Base-by-base conservation (phyloP, 1,284 basidiomycete species). In the Afroboletus lepidellus region DNA sequence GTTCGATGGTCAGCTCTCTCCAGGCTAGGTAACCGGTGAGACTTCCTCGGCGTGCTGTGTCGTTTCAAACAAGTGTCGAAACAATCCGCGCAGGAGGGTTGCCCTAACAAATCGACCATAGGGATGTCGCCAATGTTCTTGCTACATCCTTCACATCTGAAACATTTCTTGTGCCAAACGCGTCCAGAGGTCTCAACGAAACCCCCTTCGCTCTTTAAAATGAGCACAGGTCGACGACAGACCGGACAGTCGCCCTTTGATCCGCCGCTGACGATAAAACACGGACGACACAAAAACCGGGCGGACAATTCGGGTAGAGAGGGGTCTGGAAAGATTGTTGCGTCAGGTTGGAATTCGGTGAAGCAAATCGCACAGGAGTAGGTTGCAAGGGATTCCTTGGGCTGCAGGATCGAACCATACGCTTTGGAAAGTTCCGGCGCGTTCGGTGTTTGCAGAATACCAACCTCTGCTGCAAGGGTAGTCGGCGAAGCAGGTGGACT, bases 271-370 rank as follows among this genome's bases (percentile, higher is more conserved):
- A 67, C 58, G 18, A 77, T 73, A 61, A 89, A 92, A 66, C 89
- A 92, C 30, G 77, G 70, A 27, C 82, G 79, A 66, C 89, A 92
- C 18, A 90, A 72, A 64, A 89, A 92, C 2, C 79, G 77, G 12
- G 73, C 75, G 15, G 74, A 67, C 27, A 46, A 52, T 16, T 70
- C 61, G 29, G 72, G 60, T 30, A 72, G 63, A 32, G 74, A 72
- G 25, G 85, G 87, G 59, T 90, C 83, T 1, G 90, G 90, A 63
- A 90, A 92, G 55, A 92, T 88, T 29, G 89, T 91, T 21, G 85
- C 81, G 66, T 92, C 88, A 1, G 88, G 88, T 43, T 82, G 79
- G 63, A 92, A 92, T 5, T 76, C 73, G 0, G 75, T 69, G 9
- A 74, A 71, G 61, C 89, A 92, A n/a, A 81, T 66, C 33, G 78